A percentile compares a stretch with the other conserved stretches of the same genome.
phyloP scores from a whole-genome alignment of 768 basidiomycete species.

The Cystofilobasidium ferigula region DNA sequence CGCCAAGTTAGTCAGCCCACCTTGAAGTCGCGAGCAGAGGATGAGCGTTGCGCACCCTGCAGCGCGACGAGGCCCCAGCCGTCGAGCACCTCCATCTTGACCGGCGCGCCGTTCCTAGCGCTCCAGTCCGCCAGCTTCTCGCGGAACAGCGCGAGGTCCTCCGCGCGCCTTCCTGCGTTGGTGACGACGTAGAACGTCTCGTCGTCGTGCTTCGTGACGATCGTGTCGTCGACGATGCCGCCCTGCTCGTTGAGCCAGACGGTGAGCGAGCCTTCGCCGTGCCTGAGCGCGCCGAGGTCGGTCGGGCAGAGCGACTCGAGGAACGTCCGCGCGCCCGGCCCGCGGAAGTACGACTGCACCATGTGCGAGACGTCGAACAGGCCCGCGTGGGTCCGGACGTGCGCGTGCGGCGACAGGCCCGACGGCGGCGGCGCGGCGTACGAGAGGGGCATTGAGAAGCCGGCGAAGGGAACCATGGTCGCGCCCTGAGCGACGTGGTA shows the following conservation, averaged over 20 bases:
- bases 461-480: conserved; percentile 95
- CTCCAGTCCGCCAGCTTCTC: conserved; percentile 70
- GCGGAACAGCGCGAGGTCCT: conserved; percentile 69
- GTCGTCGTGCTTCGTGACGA: conserved; percentile 53
- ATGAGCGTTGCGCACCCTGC: conserved; percentile 52
- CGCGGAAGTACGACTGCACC: conserved; percentile 86
- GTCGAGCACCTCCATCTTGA: conserved; percentile 70
- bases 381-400: conserved; percentile 69
- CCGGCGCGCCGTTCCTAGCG: conserved; percentile 46
- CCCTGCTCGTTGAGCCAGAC: conserved; percentile 78
- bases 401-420: conserved; percentile 52
- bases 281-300: neutral
- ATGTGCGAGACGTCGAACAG: conserved; percentile 98
- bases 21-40: neutral
- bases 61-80: conserved; percentile 80
- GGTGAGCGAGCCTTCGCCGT: conserved; percentile 57
- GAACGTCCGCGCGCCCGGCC: conserved; percentile 64
- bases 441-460: conserved; percentile 82
- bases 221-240: conserved; percentile 89
- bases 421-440: conserved; percentile 44
- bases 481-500: conserved; percentile 68
- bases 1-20: neutral
- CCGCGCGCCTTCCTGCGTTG: conserved; percentile 75
- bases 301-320: conserved; percentile 74
- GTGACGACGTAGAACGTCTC: conserved; percentile 88